Evolutionary conservation across 2,329 filamentous ascomycete species (phyloP).

Genomic region (Metarhizium brunneum): DNA sequence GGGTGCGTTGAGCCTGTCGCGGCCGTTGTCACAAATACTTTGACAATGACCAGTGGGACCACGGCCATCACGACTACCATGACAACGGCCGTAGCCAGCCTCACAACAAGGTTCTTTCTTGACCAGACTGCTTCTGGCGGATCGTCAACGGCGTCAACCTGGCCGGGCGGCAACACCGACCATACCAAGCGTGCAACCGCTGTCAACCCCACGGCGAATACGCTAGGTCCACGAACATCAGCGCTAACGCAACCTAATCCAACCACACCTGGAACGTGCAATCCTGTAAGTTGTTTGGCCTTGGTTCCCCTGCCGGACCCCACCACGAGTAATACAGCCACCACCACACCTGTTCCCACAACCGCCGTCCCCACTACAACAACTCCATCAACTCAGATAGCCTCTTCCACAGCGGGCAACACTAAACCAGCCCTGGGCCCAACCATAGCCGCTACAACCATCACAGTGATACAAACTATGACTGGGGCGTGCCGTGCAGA

Average conservation of each 20-base stretch:
- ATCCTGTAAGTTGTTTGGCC: not conserved
- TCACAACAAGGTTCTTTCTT: not conserved
- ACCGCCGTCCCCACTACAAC: too few species aligned
- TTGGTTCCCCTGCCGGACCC: not conserved
- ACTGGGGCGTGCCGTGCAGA: too few species aligned
- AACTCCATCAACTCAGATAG: too few species aligned
- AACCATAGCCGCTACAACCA: too few species aligned
- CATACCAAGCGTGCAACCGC: not conserved
- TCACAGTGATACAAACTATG: too few species aligned
- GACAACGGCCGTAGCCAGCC: not conserved
- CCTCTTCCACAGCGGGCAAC: too few species aligned
- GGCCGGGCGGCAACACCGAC: not conserved
- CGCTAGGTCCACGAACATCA: not conserved
- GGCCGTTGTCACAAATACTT: too few species aligned
- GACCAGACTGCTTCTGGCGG: not conserved
- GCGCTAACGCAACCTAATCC: not conserved
- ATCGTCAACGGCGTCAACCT: not conserved
- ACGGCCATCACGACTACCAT: not conserved
- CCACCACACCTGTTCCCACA: too few species aligned
- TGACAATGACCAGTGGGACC: not conserved
- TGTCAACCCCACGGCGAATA: not conserved
- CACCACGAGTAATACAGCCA: not conserved
- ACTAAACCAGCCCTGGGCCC: too few species aligned
- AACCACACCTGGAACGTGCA: not conserved
- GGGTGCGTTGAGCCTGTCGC: too few species aligned